Evolutionary conservation across 2,329 filamentous ascomycete species (phyloP).

Genomic region (Paecilomyces niveus): DNA sequence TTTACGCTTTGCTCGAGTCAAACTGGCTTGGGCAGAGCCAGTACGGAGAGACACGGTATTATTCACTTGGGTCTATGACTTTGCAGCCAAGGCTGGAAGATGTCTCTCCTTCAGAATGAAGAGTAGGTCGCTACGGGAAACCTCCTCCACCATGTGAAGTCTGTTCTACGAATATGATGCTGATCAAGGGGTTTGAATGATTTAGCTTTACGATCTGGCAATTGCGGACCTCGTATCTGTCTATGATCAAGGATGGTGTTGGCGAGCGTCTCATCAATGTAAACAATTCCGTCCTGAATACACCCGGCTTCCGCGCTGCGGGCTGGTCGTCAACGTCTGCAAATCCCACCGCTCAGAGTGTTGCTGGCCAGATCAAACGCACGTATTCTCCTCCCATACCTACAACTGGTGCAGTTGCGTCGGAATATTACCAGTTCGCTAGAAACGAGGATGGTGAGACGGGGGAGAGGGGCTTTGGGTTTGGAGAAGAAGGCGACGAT

Average conservation of each 20-base stretch:
- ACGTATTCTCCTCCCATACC: constrained; percentile 62
- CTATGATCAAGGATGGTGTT: constrained; percentile 58
- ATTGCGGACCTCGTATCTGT: constrained; percentile 57
- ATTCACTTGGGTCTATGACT: neutral
- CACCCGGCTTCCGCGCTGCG: constrained; percentile 57
- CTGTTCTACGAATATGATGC: neutral
- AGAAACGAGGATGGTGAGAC: constrained; percentile 22
- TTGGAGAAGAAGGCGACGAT: constrained; percentile 48
- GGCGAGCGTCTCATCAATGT: constrained; percentile 60
- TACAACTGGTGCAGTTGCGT: constrained; percentile 49
- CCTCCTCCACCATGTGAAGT: neutral
- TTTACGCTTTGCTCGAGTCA: neutral
- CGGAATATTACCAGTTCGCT: constrained; percentile 54
- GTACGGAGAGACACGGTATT: neutral
- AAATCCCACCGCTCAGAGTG: constrained; percentile 28
- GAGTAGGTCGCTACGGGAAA: constrained; percentile 32
- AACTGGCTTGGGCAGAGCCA: neutral
- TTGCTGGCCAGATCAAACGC: constrained; percentile 51
- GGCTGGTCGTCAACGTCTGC: constrained; percentile 46
- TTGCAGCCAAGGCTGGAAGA: constrained; percentile 14
- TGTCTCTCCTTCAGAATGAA: constrained; percentile 47
- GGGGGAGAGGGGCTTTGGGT: constrained; percentile 20
- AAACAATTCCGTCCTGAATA: constrained; percentile 56
- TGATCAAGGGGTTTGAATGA: constrained; percentile 2
- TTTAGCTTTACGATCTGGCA: constrained; percentile 59